Base-by-base conservation (phyloP, 179 eudicot genomes). In the Sideroxylon spinosum region DNA sequence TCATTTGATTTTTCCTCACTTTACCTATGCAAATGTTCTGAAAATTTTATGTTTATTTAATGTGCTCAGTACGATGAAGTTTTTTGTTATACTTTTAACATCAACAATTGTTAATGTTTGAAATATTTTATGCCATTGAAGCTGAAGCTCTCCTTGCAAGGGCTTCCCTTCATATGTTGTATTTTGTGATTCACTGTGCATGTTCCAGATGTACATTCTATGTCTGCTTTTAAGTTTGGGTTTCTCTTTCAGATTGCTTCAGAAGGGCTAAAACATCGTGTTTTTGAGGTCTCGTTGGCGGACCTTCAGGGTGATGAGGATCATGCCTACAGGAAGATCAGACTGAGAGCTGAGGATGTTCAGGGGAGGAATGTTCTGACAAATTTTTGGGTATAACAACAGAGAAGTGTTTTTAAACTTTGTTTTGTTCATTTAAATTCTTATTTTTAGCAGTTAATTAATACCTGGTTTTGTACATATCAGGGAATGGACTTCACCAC, bases 401-500 rank as follows among this genome's bases (percentile, higher is more conserved):
- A 12, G 12, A 20, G 1, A 9, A 12, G 28, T 76, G 59, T 68
- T 37, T 69, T 20, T 62, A 53, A 9, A 50, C 7, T 13, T 23
- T 44, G n/a, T 48, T 52, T 37, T 73, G 48, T 73, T 8, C 6
- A 53, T 50, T 7, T 71, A 2, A 8, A 23, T 50, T 71, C 23
- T 13, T 6, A 16, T 11, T 9, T 14, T 48, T 25, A 7, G 7
- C 17, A 7, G 7, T 28, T 19, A 7, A 4, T 4, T 63, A 19
- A 23, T 25, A 8, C n/a, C 37, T 14, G 37, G 55, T 63, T 46
- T 14, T 46, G 23, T 14, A 50, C 55, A 65, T 61, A 16, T 67
- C 81, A 93, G 98, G 98, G 98, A 1, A 94, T 94, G 97, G 86
- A 89, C 74, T 94, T 94, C 79, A 94, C 98, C 68, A 91, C 93